These are phyloP conservation scores for Aureoboletus auriporus DNA, from an alignment of 768 basidiomycete species.

Conservation along the genomic window DNA sequence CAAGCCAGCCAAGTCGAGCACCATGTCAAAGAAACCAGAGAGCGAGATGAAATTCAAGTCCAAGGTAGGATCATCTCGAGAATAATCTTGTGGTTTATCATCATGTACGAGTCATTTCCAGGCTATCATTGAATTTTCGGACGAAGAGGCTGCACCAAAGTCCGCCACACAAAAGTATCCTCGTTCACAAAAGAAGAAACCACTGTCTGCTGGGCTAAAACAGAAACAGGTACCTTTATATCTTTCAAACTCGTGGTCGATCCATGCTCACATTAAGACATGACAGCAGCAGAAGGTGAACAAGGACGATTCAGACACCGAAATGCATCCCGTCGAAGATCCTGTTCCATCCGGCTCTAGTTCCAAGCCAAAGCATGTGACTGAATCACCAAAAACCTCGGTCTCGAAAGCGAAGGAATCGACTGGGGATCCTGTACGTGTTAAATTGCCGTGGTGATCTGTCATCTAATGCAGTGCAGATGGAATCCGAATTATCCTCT, in stretches of 20 bases:
- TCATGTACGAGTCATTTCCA: slow-evolving; percentile 1
- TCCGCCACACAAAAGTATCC: background rate
- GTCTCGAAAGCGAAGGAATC: slow-evolving; percentile 6
- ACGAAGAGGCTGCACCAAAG: slow-evolving; percentile 19
- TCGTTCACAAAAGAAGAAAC: slow-evolving; percentile 10
- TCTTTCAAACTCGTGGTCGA: background rate
- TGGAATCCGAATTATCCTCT: slow-evolving; percentile 51
- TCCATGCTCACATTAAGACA: background rate
- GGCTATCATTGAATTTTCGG: slow-evolving; percentile 28
- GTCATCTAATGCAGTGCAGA: slow-evolving; percentile 18
- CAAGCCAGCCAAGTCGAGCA: slow-evolving; percentile 9
- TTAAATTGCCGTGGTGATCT: background rate
- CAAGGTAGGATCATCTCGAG: slow-evolving; percentile 11
- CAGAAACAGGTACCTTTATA: slow-evolving; percentile 8
- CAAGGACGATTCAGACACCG: slow-evolving; percentile 7
- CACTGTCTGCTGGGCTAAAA: slow-evolving; percentile 3
- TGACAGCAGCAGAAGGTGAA: background rate
- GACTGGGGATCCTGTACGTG: slow-evolving; percentile 19
- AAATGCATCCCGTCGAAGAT: slow-evolving; percentile 4
- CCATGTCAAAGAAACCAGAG: slow-evolving; percentile 15
- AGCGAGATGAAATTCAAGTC: slow-evolving; percentile 24
- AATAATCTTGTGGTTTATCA: background rate
- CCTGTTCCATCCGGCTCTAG: slow-evolving; percentile 12
- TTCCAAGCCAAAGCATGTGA: background rate
- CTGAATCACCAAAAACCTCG: slow-evolving; percentile 3